phyloP scores from a whole-genome alignment of 768 basidiomycete species.

The Leccinum disarticulatum region DNA sequence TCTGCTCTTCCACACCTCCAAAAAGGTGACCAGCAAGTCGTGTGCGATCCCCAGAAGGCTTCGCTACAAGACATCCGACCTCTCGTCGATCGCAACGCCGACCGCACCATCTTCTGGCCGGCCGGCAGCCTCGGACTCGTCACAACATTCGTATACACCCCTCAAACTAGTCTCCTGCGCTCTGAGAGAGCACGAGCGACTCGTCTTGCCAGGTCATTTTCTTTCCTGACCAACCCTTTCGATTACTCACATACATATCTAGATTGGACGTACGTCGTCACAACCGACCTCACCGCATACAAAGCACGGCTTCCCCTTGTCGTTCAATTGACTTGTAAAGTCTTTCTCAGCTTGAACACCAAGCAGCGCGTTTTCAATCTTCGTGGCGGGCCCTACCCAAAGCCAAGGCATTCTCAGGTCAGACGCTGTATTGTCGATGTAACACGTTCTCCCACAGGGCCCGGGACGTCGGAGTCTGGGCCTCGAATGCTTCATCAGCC shows the following conservation, averaged over 20 bases:
- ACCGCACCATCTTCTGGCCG: not conserved
- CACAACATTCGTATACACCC: not conserved
- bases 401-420: not conserved
- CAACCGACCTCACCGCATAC: slow-evolving; percentile 24
- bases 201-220: slow-evolving; percentile 22
- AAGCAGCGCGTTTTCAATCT: no score
- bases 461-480: not conserved
- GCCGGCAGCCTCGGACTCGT: not conserved
- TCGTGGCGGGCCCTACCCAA: no score
- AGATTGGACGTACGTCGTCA: slow-evolving; percentile 33
- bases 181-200: not conserved
- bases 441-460: not conserved
- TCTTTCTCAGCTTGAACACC: no score
- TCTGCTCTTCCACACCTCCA: slow-evolving; percentile 5
- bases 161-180: slow-evolving; percentile 4
- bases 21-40: slow-evolving; percentile 27
- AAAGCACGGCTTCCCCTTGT: no score
- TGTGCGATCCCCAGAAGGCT: slow-evolving; percentile 21
- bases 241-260: not conserved
- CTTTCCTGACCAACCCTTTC: not conserved
- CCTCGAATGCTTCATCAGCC: not conserved
- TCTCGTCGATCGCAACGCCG: slow-evolving; percentile 17
- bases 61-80: slow-evolving; percentile 22
- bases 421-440: not conserved
- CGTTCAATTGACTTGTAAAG: no score